Percentiles rank a stretch among this genome's conserved stretches.
phyloP scores from a whole-genome alignment of 164 flowering plant genomes.

The Malania oleifera region DNA sequence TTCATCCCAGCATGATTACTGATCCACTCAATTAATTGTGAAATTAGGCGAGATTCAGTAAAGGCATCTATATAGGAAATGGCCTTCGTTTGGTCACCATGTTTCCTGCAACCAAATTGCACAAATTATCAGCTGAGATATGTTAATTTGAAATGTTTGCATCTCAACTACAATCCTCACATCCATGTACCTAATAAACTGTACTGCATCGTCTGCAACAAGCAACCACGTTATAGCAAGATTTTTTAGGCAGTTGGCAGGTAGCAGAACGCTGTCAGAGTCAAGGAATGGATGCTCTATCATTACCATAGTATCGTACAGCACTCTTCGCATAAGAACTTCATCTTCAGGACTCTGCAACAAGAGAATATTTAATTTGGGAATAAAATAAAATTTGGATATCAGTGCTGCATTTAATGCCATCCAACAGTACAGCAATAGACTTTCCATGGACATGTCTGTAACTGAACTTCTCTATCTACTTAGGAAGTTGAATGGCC shows the following conservation, averaged over 20 bases:
- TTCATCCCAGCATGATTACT: conserved; percentile 17
- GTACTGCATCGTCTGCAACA: conserved; percentile 32
- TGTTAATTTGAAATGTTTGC: background rate
- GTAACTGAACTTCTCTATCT: background rate
- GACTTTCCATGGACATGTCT: background rate
- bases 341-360: conserved; percentile 36
- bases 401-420: background rate
- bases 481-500: background rate
- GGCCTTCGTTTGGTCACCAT: conserved; percentile 20
- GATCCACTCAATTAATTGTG: conserved; percentile 32
- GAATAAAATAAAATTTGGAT: background rate
- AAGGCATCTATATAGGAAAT: conserved; percentile 27
- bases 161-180: background rate
- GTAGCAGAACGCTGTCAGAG: conserved; percentile 15
- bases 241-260: conserved; percentile 17
- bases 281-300: conserved; percentile 26
- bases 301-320: conserved; percentile 34
- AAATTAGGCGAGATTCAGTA: conserved; percentile 23
- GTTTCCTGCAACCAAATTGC: conserved; percentile 22
- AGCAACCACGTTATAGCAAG: conserved; percentile 34
- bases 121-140: background rate
- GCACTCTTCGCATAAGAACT: conserved; percentile 23
- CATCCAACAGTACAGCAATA: background rate
- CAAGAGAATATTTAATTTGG: background rate
- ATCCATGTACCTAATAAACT: conserved; percentile 28